These are phyloP conservation scores for Striga asiatica DNA, from an alignment of 257 asterid species.

Conservation along the genomic window DNA sequence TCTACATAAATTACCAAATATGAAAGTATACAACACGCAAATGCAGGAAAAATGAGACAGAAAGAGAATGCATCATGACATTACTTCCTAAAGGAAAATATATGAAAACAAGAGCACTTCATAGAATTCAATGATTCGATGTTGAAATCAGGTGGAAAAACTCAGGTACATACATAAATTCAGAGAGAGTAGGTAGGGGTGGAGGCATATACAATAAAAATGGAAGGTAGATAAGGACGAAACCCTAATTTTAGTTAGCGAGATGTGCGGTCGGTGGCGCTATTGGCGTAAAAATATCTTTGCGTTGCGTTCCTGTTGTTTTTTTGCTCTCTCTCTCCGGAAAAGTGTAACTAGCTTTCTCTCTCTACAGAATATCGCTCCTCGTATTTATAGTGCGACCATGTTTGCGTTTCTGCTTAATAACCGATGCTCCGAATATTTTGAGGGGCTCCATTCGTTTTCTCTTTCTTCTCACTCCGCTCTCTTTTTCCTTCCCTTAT, in stretches of 20 bases:
- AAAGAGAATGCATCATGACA: not conserved
- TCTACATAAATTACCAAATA: conserved; percentile 1
- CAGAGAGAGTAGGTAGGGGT: not conserved
- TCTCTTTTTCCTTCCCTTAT: not conserved
- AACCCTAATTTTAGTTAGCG: conserved; percentile 31
- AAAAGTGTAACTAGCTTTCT: conserved; percentile 13
- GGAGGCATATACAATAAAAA: conserved; percentile 22
- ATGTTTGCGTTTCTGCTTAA: conserved; percentile 29
- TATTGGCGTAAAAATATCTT: conserved; percentile 23
- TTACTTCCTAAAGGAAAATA: not conserved
- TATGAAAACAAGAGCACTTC: not conserved
- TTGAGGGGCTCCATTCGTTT: conserved; percentile 21
- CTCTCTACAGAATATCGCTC: not conserved
- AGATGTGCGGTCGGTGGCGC: conserved; percentile 28
- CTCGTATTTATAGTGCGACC: conserved; percentile 15
- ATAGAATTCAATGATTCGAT: not conserved
- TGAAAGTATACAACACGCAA: not conserved
- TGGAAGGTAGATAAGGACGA: conserved; percentile 17
- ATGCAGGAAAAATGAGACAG: conserved; percentile 17
- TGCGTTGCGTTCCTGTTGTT: conserved; percentile 16
- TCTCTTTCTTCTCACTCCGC: not conserved
- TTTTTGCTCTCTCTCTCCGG: conserved; percentile 19
- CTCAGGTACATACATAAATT: not conserved
- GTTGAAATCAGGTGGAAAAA: not conserved
- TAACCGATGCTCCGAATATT: conserved; percentile 25